Evolutionary conservation across 139 green algal species (phyloP).

Genomic region (Tetraselmis striata): DNA sequence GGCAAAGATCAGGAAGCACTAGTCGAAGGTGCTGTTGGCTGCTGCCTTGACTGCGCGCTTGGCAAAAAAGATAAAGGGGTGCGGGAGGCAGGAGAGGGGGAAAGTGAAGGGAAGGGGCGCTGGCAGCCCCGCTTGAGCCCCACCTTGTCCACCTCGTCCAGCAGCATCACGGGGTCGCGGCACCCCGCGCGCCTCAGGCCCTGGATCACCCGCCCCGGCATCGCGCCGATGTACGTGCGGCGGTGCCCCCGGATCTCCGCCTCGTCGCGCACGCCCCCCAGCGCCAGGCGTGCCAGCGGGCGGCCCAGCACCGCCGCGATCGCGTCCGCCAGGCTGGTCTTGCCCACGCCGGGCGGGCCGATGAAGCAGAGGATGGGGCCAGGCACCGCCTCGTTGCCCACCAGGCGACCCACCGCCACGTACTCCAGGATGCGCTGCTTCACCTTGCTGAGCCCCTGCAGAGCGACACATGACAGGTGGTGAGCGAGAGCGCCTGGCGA

Average conservation of each 20-base stretch:
- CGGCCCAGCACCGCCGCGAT: conserved; percentile 35
- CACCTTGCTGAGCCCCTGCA: conserved; percentile 31
- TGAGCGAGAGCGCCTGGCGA: background rate
- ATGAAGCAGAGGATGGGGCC: conserved; percentile 44
- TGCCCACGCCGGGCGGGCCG: conserved; percentile 47
- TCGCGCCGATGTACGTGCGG: conserved; percentile 45
- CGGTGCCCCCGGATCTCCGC: conserved; percentile 51
- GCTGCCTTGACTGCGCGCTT: too few relatives aligned
- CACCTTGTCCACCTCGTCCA: conserved; percentile 54
- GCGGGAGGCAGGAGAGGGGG: too few relatives aligned
- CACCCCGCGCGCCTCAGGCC: conserved; percentile 39
- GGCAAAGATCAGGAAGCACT: too few relatives aligned
- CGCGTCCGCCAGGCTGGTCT: conserved; percentile 38
- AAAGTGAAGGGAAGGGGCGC: too few relatives aligned
- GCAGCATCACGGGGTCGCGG: conserved; percentile 41
- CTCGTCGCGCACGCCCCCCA: conserved; percentile 48
- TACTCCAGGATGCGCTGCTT: conserved; percentile 65
- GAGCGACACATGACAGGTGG: background rate
- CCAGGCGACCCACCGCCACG: conserved; percentile 60
- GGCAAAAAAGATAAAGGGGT: too few relatives aligned
- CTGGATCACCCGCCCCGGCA: conserved; percentile 43
- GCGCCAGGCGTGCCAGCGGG: conserved; percentile 30
- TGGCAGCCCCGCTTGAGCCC: too few relatives aligned
- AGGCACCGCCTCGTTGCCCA: conserved; percentile 4
- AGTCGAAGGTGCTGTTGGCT: too few relatives aligned